Percentiles rank a stretch among this genome's conserved stretches.
Evolutionary conservation across 331 rosid species (phyloP).

Genomic region (Pyrus hybrid): DNA sequence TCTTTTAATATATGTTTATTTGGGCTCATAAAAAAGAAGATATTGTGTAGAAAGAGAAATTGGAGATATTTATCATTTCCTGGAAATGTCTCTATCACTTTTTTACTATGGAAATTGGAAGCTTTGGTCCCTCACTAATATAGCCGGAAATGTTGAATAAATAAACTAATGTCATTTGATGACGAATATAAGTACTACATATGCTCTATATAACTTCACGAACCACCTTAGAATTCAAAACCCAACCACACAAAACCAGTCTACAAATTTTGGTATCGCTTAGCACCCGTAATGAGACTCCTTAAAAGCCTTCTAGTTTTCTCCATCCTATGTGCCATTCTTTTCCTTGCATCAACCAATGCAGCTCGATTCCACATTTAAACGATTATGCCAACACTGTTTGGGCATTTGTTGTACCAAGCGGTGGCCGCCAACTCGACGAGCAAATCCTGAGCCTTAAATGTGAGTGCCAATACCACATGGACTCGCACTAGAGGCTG

Average conservation of each 20-base stretch:
- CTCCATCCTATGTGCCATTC: conserved; percentile 7
- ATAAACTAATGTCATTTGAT: not conserved
- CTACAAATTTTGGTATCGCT: no score
- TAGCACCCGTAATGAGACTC: conserved; percentile 7
- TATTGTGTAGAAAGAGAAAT: no score
- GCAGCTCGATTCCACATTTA: conserved; percentile 14
- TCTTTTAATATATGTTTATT: no score
- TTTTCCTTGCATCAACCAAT: conserved; percentile 10
- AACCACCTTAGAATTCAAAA: not conserved
- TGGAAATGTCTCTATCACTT: no score
- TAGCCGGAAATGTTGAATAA: no score
- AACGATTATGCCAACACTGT: conserved; percentile 22
- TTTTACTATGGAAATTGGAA: no score
- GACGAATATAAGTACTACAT: no score
- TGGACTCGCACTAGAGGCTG: conserved; percentile 52
- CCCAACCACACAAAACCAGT: not conserved
- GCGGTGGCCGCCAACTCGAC: conserved; percentile 13
- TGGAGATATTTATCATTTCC: no score
- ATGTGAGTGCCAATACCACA: not conserved
- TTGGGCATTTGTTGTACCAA: conserved; percentile 27
- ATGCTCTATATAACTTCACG: not conserved
- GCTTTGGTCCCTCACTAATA: no score
- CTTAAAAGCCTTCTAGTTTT: not conserved
- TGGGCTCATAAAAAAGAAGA: no score
- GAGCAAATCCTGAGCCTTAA: not conserved